Evolutionary conservation across 768 basidiomycete species (phyloP).

Genomic region (Suillus subalutaceus): DNA sequence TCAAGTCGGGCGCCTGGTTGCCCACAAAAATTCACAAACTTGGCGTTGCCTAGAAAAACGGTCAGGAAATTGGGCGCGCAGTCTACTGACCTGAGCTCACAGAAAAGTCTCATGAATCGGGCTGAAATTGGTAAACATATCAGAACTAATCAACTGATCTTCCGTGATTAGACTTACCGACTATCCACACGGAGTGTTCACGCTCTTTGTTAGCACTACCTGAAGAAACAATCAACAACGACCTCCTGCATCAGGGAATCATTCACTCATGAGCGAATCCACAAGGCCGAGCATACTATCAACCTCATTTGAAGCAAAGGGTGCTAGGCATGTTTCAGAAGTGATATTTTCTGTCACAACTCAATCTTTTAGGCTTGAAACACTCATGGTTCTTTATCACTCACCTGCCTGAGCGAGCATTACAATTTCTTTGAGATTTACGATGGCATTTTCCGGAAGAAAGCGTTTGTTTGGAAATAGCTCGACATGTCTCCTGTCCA

Average conservation of each 20-base stretch:
- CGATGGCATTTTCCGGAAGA: constrained; percentile 16
- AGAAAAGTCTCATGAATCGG: constrained; percentile 10
- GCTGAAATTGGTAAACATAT: constrained; percentile 5
- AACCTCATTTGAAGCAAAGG: constrained; percentile 10
- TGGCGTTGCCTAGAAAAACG: constrained; percentile 21
- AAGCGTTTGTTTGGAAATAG: constrained; percentile 14
- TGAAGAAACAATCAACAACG: not conserved
- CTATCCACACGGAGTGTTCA: no score
- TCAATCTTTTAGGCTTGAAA: not conserved
- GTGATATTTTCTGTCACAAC: not conserved
- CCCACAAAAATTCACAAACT: constrained; percentile 33
- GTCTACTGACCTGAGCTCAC: not conserved
- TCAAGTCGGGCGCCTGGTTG: constrained; percentile 25
- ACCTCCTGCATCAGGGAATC: not conserved
- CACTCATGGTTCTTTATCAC: not conserved
- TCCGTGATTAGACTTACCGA: not conserved
- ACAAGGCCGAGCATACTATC: constrained; percentile 7
- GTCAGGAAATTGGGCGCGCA: not conserved
- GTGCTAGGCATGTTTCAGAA: constrained; percentile 11
- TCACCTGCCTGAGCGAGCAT: constrained; percentile 11
- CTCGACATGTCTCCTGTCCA: not conserved
- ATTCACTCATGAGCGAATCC: constrained; percentile 1
- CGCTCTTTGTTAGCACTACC: not conserved
- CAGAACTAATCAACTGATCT: not conserved
- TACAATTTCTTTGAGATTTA: constrained; percentile 11